phyloP scores from a whole-genome alignment of 2,329 filamentous ascomycete genomes.

The Trichoderma hamatum region DNA sequence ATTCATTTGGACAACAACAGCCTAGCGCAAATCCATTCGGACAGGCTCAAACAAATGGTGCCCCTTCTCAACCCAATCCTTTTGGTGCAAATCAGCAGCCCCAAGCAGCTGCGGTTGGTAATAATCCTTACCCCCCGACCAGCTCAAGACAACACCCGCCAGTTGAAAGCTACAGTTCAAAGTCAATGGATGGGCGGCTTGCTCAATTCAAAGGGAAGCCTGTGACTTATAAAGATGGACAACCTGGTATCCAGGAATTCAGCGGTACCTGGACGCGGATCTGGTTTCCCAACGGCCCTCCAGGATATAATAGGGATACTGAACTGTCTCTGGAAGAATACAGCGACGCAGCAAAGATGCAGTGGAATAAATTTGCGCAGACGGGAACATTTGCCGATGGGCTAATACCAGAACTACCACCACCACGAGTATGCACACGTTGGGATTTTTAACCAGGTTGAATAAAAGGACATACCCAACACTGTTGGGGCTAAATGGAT shows the following conservation, averaged over 20 bases:
- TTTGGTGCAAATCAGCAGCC: slow-evolving; percentile 32
- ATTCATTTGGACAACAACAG: slow-evolving; percentile 35
- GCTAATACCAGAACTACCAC: slow-evolving; percentile 75
- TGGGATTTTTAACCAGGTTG: slow-evolving; percentile 66
- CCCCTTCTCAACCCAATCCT: slow-evolving; percentile 31
- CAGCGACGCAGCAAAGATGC: slow-evolving; percentile 60
- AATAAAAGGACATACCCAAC: not conserved
- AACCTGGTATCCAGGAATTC: slow-evolving; percentile 53
- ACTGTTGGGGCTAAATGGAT: slow-evolving; percentile 5
- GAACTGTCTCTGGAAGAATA: slow-evolving; percentile 62
- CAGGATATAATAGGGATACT: slow-evolving; percentile 64
- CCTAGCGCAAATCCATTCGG: slow-evolving; percentile 33
- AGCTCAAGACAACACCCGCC: slow-evolving; percentile 51
- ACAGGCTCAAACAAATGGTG: slow-evolving; percentile 32
- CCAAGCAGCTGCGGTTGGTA: slow-evolving; percentile 5
- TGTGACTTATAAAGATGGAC: slow-evolving; percentile 58
- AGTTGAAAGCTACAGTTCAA: slow-evolving; percentile 48
- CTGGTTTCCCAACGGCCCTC: slow-evolving; percentile 74
- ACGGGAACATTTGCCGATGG: slow-evolving; percentile 71
- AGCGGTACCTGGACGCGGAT: slow-evolving; percentile 65
- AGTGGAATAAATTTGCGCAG: slow-evolving; percentile 66
- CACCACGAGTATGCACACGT: slow-evolving; percentile 72
- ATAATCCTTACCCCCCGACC: slow-evolving; percentile 49
- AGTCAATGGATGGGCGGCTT: slow-evolving; percentile 50
- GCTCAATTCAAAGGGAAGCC: slow-evolving; percentile 64